These are phyloP conservation scores for Sporothrix inflata DNA, from an alignment of 2,329 filamentous ascomycete genomes.

Conservation along the genomic window DNA sequence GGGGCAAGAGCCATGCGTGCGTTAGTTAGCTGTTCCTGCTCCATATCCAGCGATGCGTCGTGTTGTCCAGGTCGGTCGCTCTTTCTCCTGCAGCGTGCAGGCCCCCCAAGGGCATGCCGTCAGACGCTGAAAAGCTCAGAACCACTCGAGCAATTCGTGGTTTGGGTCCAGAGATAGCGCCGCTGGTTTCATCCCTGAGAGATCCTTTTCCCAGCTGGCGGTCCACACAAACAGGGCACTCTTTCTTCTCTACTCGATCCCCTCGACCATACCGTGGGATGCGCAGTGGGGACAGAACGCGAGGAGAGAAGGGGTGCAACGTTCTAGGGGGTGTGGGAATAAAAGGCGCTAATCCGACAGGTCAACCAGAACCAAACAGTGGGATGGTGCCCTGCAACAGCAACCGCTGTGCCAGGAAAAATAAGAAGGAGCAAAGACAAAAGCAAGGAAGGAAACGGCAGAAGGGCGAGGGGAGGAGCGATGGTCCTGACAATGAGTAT, in stretches of 20 bases:
- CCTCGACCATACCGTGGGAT: constrained; percentile 16
- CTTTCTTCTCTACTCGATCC: background rate
- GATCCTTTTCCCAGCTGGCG: background rate
- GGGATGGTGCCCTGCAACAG: constrained; percentile 13
- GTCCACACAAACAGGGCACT: constrained; percentile 5
- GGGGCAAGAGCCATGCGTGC: constrained; percentile 27
- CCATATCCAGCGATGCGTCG: constrained; percentile 3
- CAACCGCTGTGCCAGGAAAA: background rate
- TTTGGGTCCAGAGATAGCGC: constrained; percentile 23
- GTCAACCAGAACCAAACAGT: constrained; percentile 1
- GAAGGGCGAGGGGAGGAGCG: background rate
- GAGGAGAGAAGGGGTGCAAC: constrained; percentile 18
- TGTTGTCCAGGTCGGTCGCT: background rate
- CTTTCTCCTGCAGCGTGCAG: background rate
- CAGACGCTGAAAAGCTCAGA: background rate
- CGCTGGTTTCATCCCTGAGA: constrained; percentile 31
- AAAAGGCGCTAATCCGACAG: constrained; percentile 12
- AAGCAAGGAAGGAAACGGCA: constrained; percentile 4
- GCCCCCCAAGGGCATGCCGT: background rate
- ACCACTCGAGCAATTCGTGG: background rate
- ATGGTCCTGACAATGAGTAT: background rate
- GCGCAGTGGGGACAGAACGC: constrained; percentile 15
- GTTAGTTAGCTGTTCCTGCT: constrained; percentile 7
- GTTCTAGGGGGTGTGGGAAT: constrained; percentile 21
- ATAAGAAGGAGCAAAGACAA: background rate